These are phyloP conservation scores for Brassica rapa DNA, from an alignment of 345 rosid species.

Conservation along the genomic window DNA sequence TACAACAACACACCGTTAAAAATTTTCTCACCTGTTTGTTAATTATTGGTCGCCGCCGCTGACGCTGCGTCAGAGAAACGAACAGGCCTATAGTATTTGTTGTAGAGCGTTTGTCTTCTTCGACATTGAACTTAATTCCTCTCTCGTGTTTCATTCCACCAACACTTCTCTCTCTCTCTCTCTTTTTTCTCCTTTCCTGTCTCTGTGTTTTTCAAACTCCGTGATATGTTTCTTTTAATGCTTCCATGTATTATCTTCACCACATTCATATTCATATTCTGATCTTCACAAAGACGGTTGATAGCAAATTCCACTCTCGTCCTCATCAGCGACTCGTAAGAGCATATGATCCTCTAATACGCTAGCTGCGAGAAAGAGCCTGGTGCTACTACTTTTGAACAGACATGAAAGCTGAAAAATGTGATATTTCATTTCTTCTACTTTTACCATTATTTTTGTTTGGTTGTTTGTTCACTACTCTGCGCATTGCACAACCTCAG, in stretches of 20 bases:
- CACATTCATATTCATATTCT: not conserved
- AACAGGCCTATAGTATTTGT: too few relatives aligned
- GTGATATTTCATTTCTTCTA: not conserved
- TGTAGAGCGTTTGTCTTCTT: slow-evolving; percentile 24
- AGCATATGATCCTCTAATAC: too few relatives aligned
- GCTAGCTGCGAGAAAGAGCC: too few relatives aligned
- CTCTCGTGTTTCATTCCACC: slow-evolving; percentile 21
- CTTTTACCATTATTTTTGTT: not conserved
- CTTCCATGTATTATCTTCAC: slow-evolving; percentile 13
- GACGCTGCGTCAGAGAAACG: too few relatives aligned
- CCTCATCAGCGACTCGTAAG: too few relatives aligned
- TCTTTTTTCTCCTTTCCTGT: not conserved
- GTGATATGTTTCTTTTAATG: slow-evolving; percentile 22
- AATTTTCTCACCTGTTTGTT: too few relatives aligned
- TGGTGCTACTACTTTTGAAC: too few relatives aligned
- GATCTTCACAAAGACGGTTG: too few relatives aligned
- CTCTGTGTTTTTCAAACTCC: slow-evolving; percentile 23
- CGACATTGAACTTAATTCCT: not conserved
- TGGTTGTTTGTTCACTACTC: slow-evolving; percentile 35
- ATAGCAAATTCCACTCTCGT: too few relatives aligned
- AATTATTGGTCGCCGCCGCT: too few relatives aligned
- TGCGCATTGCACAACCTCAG: slow-evolving; percentile 12
- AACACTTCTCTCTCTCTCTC: not conserved
- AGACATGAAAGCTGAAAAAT: not conserved
- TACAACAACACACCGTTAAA: too few relatives aligned